Evolutionary conservation across 164 flowering plant species (phyloP), one percentile per base, ranked within the genome.

Genomic region (Chloranthus sessilifolius): DNA sequence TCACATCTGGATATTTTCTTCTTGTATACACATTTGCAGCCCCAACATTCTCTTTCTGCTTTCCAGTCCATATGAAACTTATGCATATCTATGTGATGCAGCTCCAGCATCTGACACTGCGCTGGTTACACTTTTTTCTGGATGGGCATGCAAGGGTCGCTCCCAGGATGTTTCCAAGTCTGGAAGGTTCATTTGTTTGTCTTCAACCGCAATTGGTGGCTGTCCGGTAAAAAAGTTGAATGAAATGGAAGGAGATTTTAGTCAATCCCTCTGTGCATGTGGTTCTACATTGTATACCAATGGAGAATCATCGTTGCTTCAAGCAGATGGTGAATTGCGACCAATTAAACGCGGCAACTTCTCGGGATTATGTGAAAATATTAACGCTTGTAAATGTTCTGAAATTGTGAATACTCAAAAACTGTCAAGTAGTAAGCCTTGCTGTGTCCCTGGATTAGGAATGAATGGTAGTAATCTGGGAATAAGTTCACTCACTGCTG

Each of bases 141-240:
- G 96, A 41, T 91, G 98, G 98, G 98, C 95, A 40, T 85, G 95
- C 72, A 91, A 88, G 68, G 95, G 90, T 57, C 79, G 74, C 42
- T 37, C 68, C 29, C 52, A 60, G 46, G 71, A 69, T 47, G 55
- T 60, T 33, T 40, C 48, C n/a, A 42, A 41, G 21, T 33, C 49
- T 24, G 62, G 47, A 50, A 26, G 41, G 21, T 58, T 58, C 28
- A 25, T 38, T 20, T 88, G 98, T 63, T 69, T 85, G 62, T 79
- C 91, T 47, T 72, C 83, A 43, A 53, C 65, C 58, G 72, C 73
- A 23, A 52, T 55, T 55, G 85, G 82, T 42, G 71, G 87, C 56
- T 89, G 85, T 68, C 71, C 76, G 35, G 73, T 70, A 22, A 71
- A 62, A 62, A 55, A 38, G 38, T 42, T 68, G 60, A 52, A 50